Evolutionary conservation across 2,329 filamentous ascomycete species (phyloP), one percentile per base, ranked within the genome.

Genomic region (Paecilomyces sp.): DNA sequence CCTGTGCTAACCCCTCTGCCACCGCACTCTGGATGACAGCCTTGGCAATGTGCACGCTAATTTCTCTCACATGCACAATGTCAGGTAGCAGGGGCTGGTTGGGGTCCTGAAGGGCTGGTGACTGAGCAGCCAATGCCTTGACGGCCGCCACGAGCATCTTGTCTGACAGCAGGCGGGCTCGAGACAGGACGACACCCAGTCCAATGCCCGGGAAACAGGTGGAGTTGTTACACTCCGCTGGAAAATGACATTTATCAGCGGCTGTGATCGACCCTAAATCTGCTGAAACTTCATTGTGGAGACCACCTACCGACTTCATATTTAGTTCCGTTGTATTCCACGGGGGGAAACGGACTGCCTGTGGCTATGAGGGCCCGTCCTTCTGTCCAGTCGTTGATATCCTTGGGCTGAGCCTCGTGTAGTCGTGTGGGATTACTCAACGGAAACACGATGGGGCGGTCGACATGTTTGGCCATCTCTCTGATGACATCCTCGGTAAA

Each of bases 171-270:
- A 86, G 80, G 12, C 78, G 81, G 2, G 88, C 81, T 13, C 90
- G 85, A 28, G 82, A 87, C 1, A 96, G 82, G 0, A 96, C 84
- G 7, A 84, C 84, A 11, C 91, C 92, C 0, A 96, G 85, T 0
- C 91, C 91, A 60, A 96, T 93, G 0, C 91, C 91, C 0, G 91
- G 91, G 73, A 95, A 96, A 15, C 88, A 88, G 34, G 90, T 89
- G 0, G 86, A 89, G 75, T 96, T 96, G 77, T 96, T 96, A 77
- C 92, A 96, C 74, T 96, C 91, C 25, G 90, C 90, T 68, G 83
- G 70, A 30, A 80, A 74, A 57, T 30, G 55, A 31, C 8, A 15
- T 13, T 7, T 41, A 41, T 41, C 36, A 41, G 36, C 36, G n/a
- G n/a, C 36, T n/a, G 15, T 6, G n/a, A 41, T 41, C 36, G n/a